phyloP scores from a whole-genome alignment of 2,329 filamentous ascomycete genomes.

The Hymenoscyphus scutula region DNA sequence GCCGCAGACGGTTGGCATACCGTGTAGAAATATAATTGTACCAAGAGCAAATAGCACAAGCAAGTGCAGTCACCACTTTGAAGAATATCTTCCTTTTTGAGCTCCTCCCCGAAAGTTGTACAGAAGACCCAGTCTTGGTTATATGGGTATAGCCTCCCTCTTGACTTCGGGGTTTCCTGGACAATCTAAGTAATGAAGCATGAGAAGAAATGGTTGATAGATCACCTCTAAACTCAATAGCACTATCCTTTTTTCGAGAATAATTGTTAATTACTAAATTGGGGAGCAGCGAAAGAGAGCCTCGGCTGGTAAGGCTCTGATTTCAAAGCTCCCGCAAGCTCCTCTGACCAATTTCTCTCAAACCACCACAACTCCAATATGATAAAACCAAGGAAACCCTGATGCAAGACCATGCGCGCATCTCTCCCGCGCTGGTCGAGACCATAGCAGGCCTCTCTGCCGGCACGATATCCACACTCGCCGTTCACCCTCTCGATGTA shows the following conservation, averaged over 20 bases:
- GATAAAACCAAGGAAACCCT: constrained; percentile 23
- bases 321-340: constrained; percentile 4
- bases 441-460: constrained; percentile 86
- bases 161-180: too few species aligned
- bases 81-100: not conserved
- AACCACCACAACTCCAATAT: constrained; percentile 21
- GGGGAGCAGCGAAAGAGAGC: constrained; percentile 12
- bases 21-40: constrained; percentile 32
- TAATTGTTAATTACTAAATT: not conserved
- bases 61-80: constrained; percentile 31
- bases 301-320: not conserved
- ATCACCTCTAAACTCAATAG: too few species aligned
- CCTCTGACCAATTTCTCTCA: constrained; percentile 6
- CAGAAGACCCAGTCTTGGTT: not conserved
- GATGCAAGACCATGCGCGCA: constrained; percentile 48
- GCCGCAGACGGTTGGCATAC: constrained; percentile 12
- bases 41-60: constrained; percentile 23
- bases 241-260: too few species aligned
- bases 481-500: constrained; percentile 89
- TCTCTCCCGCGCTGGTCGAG: constrained; percentile 79
- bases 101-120: not conserved
- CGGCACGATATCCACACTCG: constrained; percentile 80
- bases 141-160: too few species aligned
- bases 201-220: too few species aligned
- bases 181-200: too few species aligned